Conservation (phyloP, 139 green algal species). For the Chlamydomonas applanata region DNA sequence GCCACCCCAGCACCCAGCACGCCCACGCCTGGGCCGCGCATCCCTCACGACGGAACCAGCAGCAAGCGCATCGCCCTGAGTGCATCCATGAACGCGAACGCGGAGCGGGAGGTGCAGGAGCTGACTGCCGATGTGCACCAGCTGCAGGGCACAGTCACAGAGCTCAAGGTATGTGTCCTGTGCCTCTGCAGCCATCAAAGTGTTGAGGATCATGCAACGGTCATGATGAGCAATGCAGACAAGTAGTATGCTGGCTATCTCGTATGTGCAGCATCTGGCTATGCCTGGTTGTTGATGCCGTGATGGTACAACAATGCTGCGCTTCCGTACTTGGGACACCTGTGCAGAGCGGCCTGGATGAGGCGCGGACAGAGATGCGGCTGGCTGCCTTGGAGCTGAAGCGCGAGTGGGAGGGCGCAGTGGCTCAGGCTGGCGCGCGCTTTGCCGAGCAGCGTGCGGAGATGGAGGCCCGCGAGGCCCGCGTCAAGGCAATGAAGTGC, state of each 20-base stretch:
- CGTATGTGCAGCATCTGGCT: neutral
- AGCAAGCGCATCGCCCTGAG: too few relatives aligned
- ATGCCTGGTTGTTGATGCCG: neutral
- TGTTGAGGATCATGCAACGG: too few relatives aligned
- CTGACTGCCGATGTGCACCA: too few relatives aligned
- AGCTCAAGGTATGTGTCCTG: too few relatives aligned
- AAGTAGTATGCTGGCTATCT: neutral
- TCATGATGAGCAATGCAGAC: too few relatives aligned
- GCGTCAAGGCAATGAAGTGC: slow-evolving; percentile 1
- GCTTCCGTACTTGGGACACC: neutral
- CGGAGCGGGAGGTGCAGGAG: too few relatives aligned
- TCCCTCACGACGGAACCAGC: too few relatives aligned
- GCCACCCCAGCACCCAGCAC: too few relatives aligned
- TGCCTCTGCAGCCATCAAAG: too few relatives aligned
- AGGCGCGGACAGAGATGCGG: neutral
- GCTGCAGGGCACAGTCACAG: too few relatives aligned
- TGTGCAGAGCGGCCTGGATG: neutral
- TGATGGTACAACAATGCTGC: neutral
- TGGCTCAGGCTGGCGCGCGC: neutral
- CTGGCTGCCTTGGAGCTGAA: neutral
- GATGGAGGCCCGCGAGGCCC: neutral
- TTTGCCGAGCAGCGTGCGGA: neutral
- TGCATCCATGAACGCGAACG: too few relatives aligned
- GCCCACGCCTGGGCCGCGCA: too few relatives aligned
- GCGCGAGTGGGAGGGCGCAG: slow-evolving; percentile 6